Base-by-base conservation (phyloP, 257 asterid genomes). In the Dorcoceras hygrometricum region DNA sequence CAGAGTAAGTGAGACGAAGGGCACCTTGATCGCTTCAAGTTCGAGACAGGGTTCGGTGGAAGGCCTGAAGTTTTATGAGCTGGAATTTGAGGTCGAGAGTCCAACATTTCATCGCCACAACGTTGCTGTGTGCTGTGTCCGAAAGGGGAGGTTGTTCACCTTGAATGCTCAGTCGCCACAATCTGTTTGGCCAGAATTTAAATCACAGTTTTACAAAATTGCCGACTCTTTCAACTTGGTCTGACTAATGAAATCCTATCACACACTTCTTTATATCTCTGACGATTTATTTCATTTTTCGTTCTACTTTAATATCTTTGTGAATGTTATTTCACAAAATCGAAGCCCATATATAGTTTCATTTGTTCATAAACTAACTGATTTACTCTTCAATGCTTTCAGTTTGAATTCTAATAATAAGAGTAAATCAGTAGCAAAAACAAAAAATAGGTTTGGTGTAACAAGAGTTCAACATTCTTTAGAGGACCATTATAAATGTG, bases 131-230 rank as follows among this genome's bases (percentile, higher is more conserved):
- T 89, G 94, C 58, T 92, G 98, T 63, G 87, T 80, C 14, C 53
- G 53, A 46, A 16, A 16, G 7, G 53, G 53, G 8, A 46, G 20
- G 22, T 16, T 46, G 20, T 46, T 46, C 54, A 87, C 96, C 14
- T 62, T 92, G 67, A 92, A 92, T 75, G 88, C 90, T 5, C 94
- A 87, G 76, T 76, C 90, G 43, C 96, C 97, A 8, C 88, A 92
- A 73, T 83, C 95, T 8, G 79, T 77, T 20, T 92, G 95, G 97
- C 94, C 87, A 14, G 8, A 46, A 18, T 16, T 14, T 46, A 46
- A 46, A 16, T 18, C 54, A 3, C 53, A 43, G 4, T 16, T 43
- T 43, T 16, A 43, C 20, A 16, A 20, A 4, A 46, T 46, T 46
- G 54, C 54, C 1, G 20, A 46, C 20, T 46, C 22, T 46, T 46